phyloP scores from a whole-genome alignment of 78 protist species.

The Guillardia theta region DNA sequence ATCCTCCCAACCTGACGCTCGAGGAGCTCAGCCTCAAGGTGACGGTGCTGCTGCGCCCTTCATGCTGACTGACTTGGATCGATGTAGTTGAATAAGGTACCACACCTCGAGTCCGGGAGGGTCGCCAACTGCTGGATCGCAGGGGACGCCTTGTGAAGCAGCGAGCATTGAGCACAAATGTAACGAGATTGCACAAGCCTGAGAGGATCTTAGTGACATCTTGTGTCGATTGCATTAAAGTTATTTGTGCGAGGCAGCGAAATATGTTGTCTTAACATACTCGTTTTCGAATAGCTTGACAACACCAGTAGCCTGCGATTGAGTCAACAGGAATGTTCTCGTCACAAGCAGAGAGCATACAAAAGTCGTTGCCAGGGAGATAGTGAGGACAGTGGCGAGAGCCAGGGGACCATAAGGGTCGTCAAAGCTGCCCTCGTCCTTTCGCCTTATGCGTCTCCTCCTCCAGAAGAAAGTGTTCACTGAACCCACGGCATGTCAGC shows the following conservation, averaged over 20 bases:
- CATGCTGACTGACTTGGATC: too few relatives aligned
- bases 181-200: too few relatives aligned
- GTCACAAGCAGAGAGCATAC: not conserved
- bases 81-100: not conserved
- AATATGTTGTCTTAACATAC: not conserved
- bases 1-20: not conserved
- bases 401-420: not conserved
- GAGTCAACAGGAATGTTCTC: not conserved
- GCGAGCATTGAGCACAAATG: too few relatives aligned
- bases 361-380: not conserved
- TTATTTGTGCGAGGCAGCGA: too few relatives aligned
- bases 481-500: not conserved
- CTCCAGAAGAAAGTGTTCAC: conserved; percentile 30
- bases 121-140: not conserved
- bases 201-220: too few relatives aligned
- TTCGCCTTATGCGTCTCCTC: not conserved
- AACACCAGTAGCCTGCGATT: not conserved
- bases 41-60: too few relatives aligned
- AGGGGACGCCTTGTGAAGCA: not conserved
- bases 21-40: not conserved
- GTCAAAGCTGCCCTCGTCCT: not conserved
- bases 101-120: not conserved
- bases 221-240: too few relatives aligned
- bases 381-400: not conserved
- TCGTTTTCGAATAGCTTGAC: not conserved